phyloP scores from a whole-genome alignment of 1,284 basidiomycete species.

The Moniliophthora roreri region DNA sequence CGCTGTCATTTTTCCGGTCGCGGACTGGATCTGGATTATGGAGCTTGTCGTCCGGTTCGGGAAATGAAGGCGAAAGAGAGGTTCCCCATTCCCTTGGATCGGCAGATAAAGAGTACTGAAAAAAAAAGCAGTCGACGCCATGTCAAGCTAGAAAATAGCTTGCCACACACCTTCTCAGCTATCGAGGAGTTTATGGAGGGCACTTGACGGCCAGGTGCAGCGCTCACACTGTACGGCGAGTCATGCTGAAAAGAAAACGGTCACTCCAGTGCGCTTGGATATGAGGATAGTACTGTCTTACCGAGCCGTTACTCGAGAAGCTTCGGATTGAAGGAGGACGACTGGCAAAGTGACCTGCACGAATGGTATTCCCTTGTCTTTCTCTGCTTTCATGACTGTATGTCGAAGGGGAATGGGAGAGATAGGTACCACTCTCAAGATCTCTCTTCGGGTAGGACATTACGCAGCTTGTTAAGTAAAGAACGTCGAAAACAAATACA shows the following conservation, averaged over 20 bases:
- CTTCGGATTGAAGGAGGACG: neutral
- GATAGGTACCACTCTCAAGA: too few relatives aligned
- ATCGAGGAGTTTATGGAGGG: neutral
- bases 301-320: neutral
- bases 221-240: neutral
- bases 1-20: slow-evolving; percentile 25
- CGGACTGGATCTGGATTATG: slow-evolving; percentile 48
- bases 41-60: slow-evolving; percentile 55
- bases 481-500: neutral
- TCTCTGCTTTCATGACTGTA: neutral
- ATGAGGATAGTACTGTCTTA: neutral
- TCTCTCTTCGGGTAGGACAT: too few relatives aligned
- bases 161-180: neutral
- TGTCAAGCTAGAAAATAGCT: too few relatives aligned
- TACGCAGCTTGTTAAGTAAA: too few relatives aligned
- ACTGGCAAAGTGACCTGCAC: slow-evolving; percentile 1
- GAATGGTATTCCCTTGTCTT: neutral
- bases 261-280: neutral
- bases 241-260: neutral
- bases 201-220: neutral
- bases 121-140: neutral
- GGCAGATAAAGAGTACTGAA: slow-evolving; percentile 49
- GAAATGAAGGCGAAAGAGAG: slow-evolving; percentile 42
- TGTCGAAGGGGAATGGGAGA: too few relatives aligned
- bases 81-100: slow-evolving; percentile 57